Conservation (phyloP, 2,329 filamentous ascomycete genomes). For the Colletotrichum theobromicola region DNA sequence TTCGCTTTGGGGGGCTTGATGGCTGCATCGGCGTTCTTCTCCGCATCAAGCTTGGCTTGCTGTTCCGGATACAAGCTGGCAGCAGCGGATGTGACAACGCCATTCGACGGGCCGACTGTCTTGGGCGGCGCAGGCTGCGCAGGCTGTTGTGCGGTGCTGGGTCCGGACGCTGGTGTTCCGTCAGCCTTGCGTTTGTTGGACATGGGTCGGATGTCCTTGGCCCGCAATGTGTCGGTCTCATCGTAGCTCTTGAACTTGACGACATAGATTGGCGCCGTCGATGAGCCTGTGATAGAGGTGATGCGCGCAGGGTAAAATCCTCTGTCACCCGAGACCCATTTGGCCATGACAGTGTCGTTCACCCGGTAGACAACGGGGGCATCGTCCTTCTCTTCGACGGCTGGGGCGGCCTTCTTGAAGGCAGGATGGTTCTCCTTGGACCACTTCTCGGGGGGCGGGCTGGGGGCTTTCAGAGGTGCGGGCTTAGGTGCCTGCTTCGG, state of each 20-base stretch:
- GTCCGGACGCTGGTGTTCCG: conserved; percentile 60
- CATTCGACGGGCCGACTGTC: conserved; percentile 37
- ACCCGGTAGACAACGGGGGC: conserved; percentile 73
- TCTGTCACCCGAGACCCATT: conserved; percentile 89
- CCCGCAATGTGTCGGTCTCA: conserved; percentile 80
- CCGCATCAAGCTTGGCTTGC: conserved; percentile 58
- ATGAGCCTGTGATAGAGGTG: conserved; percentile 90
- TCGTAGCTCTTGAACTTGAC: conserved; percentile 95
- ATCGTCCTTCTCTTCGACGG: conserved; percentile 57
- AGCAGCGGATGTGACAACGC: conserved; percentile 60
- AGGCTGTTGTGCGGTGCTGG: conserved; percentile 43
- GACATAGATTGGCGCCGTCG: conserved; percentile 88
- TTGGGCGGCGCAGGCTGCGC: conserved; percentile 44
- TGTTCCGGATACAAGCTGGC: conserved; percentile 62
- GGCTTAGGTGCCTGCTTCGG: conserved; percentile 54
- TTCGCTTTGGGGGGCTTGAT: conserved; percentile 80
- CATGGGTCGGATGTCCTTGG: conserved; percentile 83
- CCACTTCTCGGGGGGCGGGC: conserved; percentile 72
- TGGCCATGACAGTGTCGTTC: conserved; percentile 88
- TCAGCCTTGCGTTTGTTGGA: conserved; percentile 88
- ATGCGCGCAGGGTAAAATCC: conserved; percentile 92
- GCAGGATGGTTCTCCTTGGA: conserved; percentile 82
- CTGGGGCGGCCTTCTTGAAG: conserved; percentile 60
- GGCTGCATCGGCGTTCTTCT: conserved; percentile 69
- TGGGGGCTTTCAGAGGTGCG: conserved; percentile 45